Evolutionary conservation across 805 yeast genomes (phyloP), one percentile per base, ranked within the genome.

Genomic region (Zygosaccharomyces rouxii): DNA sequence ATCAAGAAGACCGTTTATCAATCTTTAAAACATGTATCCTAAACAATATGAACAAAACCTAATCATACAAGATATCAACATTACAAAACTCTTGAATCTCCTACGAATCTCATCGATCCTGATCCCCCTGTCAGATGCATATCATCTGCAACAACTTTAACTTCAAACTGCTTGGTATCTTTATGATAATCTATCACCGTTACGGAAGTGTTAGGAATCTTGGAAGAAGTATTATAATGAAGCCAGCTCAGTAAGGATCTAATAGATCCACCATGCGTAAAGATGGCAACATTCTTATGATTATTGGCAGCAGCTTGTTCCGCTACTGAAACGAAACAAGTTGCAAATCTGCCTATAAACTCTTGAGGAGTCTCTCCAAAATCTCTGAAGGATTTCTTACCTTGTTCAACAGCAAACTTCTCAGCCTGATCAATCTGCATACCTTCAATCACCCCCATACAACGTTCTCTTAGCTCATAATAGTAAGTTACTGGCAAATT

Each of bases 231-330:
- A 1, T 67, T 60, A 4, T 64, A 57, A 42, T 79, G 67, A 38
- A 84, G 67, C 61, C 81, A 72, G 51, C 76, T 76, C 35, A 79
- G 61, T 31, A 83, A 73, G 25, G 80, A 76, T 40, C 87, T 77
- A 14, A 88, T 81, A 1, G 85, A 84, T 7, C 95, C 95, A 18
- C 96, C 96, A 63, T 88, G 96, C 11, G 89, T 79, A 48, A 88
- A 79, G 18, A 86, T 50, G 11, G 82, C 70, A 2, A 84, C 74
- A 56, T 85, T 86, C 43, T 66, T 67, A 0, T 49, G 60, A 21
- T 65, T 64, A 1, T 67, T 58, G 0, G 55, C 55, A 3, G 63
- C 56, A 2, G 76, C 66, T 23, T 68, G 70, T 7, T 71, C 67
- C 3, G 80, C 60, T 0, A 78, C 66, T 1, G 50, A 44, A 19